Evolutionary conservation across 495 filamentous ascomycete genomes (phyloP).

Genomic region (Tuber aestivum): DNA sequence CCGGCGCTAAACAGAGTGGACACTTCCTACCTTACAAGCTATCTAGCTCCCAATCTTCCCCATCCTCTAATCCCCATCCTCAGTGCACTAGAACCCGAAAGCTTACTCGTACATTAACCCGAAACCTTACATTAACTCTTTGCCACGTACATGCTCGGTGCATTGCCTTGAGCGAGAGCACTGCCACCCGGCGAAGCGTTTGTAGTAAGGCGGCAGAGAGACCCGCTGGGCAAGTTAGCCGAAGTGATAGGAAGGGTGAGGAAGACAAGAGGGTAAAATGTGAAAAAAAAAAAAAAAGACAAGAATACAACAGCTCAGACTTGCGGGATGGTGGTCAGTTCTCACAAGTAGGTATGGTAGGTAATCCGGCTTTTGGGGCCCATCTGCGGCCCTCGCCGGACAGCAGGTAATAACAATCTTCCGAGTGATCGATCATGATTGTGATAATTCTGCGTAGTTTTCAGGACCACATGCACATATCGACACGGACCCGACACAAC

Average conservation of each 20-base stretch:
- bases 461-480: no score
- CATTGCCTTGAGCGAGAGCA: not conserved
- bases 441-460: no score
- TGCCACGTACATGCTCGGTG: not conserved
- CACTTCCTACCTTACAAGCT: not conserved
- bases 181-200: not conserved
- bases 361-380: no score
- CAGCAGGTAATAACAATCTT: no score
- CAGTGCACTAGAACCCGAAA: not conserved
- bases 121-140: not conserved
- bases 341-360: no score
- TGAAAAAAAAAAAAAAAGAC: no score
- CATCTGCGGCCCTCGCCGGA: no score
- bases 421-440: no score
- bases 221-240: not conserved
- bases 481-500: no score
- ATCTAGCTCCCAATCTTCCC: not conserved
- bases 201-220: not conserved
- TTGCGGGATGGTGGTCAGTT: not conserved
- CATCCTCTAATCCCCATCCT: not conserved
- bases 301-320: not conserved
- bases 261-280: not conserved
- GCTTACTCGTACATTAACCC: not conserved
- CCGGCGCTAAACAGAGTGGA: not conserved
- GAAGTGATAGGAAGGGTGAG: not conserved